Percentiles rank a stretch among this genome's conserved stretches.
phyloP scores from a whole-genome alignment of 371 early-diverging fungal genomes.

The Apophysomyces variabilis region DNA sequence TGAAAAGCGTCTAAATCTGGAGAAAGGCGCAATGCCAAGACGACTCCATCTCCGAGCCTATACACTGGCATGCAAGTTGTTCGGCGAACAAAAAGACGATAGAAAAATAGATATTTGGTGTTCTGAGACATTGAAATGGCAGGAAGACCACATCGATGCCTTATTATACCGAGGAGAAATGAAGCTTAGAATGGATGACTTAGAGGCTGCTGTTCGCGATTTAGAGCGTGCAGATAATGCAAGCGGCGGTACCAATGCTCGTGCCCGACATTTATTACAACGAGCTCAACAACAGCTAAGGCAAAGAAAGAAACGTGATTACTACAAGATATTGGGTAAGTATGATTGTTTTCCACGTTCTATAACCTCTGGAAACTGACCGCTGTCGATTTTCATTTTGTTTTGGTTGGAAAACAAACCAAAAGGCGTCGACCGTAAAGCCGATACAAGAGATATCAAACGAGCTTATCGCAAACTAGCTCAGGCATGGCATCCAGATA shows the following conservation, averaged over 20 bases:
- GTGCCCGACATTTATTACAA: constrained; percentile 59
- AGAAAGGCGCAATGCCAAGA: constrained; percentile 51
- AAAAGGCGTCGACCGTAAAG: constrained; percentile 70
- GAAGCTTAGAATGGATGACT: constrained; percentile 68
- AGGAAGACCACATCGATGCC: constrained; percentile 74
- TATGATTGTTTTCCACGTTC: no score
- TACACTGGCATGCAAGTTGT: constrained; percentile 64
- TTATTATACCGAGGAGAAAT: constrained; percentile 75
- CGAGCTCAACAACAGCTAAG: constrained; percentile 73
- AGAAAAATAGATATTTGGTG: constrained; percentile 63
- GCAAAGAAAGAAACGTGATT: constrained; percentile 81
- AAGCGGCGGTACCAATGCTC: constrained; percentile 60
- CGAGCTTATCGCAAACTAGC: constrained; percentile 92
- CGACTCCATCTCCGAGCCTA: constrained; percentile 60
- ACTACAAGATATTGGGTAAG: constrained; percentile 89
- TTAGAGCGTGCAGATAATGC: constrained; percentile 73
- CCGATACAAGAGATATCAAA: constrained; percentile 83
- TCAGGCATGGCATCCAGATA: constrained; percentile 90
- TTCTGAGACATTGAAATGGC: constrained; percentile 52
- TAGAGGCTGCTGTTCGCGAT: constrained; percentile 75
- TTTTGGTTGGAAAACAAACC: no score
- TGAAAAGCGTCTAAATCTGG: constrained; percentile 26
- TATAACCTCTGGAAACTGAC: neutral
- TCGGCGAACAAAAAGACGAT: constrained; percentile 56
- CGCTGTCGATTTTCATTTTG: neutral